phyloP scores from a whole-genome alignment of 768 basidiomycete species.

The Phylloporus scabripes region DNA sequence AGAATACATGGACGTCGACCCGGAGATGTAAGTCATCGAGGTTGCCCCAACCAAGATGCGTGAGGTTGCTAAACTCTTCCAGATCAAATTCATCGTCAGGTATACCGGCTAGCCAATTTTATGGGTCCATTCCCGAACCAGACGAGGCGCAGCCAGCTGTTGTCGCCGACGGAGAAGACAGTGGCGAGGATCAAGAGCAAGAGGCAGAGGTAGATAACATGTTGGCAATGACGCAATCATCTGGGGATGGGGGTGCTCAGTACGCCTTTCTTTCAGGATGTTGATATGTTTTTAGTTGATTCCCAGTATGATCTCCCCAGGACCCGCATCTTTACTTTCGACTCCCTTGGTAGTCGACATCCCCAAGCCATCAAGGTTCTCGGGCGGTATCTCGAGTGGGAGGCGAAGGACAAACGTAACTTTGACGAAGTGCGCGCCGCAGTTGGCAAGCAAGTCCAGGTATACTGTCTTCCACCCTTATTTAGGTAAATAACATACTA shows the following conservation, averaged over 20 bases:
- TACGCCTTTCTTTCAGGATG: slow-evolving; percentile 9
- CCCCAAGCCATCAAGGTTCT: slow-evolving; percentile 57
- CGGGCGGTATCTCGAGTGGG: slow-evolving; percentile 59
- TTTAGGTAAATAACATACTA: slow-evolving; percentile 1
- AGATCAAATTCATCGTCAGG: slow-evolving; percentile 7
- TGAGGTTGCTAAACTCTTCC: background rate
- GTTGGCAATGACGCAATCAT: slow-evolving; percentile 19
- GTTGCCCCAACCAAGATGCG: background rate
- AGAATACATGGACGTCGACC: slow-evolving; percentile 28
- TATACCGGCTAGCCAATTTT: slow-evolving; percentile 22
- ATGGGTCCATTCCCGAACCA: slow-evolving; percentile 7
- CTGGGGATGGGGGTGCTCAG: slow-evolving; percentile 16
- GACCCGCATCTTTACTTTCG: slow-evolving; percentile 81
- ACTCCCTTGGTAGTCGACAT: slow-evolving; percentile 81
- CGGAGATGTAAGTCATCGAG: background rate
- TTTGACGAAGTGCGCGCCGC: slow-evolving; percentile 35
- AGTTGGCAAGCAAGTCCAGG: slow-evolving; percentile 47
- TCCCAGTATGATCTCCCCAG: slow-evolving; percentile 32
- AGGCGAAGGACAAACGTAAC: slow-evolving; percentile 70
- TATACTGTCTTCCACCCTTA: slow-evolving; percentile 26
- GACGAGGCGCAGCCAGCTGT: background rate
- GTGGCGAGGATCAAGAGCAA: slow-evolving; percentile 26
- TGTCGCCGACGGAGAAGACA: slow-evolving; percentile 22
- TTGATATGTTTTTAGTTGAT: background rate
- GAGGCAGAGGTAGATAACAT: slow-evolving; percentile 31